Percentiles rank a stretch among this genome's conserved stretches.
Evolutionary conservation across 2,329 filamentous ascomycete genomes (phyloP).

Genomic region (Pseudogymnoascus sp.): DNA sequence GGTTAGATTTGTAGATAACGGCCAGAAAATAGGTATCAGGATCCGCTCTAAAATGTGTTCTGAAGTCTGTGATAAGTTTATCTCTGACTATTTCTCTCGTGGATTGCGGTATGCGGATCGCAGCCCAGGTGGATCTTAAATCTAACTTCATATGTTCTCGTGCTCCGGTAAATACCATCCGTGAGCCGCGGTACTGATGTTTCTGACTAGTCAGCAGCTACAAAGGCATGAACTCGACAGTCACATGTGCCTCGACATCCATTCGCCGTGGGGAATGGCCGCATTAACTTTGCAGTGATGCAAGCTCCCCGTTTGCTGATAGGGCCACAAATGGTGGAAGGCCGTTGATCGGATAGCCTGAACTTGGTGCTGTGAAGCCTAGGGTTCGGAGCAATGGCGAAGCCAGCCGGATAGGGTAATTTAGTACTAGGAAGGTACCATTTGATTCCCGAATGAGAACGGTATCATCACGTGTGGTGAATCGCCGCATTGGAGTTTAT

Average conservation of each 20-base stretch:
- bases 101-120: background rate
- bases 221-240: background rate
- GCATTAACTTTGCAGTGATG: background rate
- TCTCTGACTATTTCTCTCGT: background rate
- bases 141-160: too few relatives aligned
- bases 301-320: background rate
- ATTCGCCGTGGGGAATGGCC: background rate
- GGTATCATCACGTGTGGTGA: background rate
- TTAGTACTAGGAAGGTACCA: background rate
- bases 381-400: background rate
- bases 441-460: background rate
- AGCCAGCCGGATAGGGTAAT: background rate
- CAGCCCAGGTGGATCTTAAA: background rate
- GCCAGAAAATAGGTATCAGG: background rate
- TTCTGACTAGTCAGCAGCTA: background rate
- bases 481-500: background rate
- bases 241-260: background rate
- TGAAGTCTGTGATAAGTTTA: background rate
- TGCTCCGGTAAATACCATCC: too few relatives aligned
- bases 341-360: background rate
- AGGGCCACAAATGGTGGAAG: background rate
- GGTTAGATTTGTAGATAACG: background rate
- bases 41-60: background rate
- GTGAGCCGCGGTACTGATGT: background rate
- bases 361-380: background rate